Percentiles rank a stretch among this genome's conserved stretches.
Evolutionary conservation across 2,329 filamentous ascomycete genomes (phyloP).

Genomic region (Exophiala alcalophila): DNA sequence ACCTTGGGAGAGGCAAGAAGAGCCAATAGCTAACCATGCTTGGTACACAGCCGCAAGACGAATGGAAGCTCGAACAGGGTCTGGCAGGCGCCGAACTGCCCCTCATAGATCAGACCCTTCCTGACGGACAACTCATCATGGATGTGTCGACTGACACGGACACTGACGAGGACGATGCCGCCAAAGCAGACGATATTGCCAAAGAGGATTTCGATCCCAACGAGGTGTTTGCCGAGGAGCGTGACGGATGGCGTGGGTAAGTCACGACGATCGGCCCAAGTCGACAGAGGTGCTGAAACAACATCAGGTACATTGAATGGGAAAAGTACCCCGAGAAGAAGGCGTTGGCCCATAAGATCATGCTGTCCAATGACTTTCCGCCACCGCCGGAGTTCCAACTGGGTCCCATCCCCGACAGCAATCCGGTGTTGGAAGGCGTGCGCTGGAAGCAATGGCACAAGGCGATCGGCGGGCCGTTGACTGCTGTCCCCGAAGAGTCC

Average conservation of each 20-base stretch:
- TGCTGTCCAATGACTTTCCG: conserved; percentile 53
- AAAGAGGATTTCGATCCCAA: conserved; percentile 42
- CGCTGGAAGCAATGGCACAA: conserved; percentile 60
- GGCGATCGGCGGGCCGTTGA: conserved; percentile 49
- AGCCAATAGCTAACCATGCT: conserved; percentile 19
- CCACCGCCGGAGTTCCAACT: conserved; percentile 55
- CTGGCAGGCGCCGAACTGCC: conserved; percentile 47
- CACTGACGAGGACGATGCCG: conserved; percentile 15
- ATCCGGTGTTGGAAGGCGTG: conserved; percentile 56
- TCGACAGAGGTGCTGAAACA: background rate
- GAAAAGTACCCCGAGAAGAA: conserved; percentile 68
- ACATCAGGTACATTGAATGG: conserved; percentile 62
- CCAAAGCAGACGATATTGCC: conserved; percentile 30
- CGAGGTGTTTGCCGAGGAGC: conserved; percentile 44
- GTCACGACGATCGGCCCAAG: too few relatives aligned
- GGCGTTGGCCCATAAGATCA: conserved; percentile 54
- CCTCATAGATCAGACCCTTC: conserved; percentile 47
- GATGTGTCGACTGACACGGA: conserved; percentile 27
- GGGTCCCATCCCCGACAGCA: conserved; percentile 54
- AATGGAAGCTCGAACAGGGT: conserved; percentile 56
- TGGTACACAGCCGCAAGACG: conserved; percentile 36
- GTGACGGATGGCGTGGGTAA: conserved; percentile 48
- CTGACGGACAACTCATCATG: conserved; percentile 38
- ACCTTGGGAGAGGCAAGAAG: too few relatives aligned
- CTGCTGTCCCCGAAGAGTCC: conserved; percentile 54